Base-by-base conservation (phyloP, 163 green algal species). In the Volvox carteri region DNA sequence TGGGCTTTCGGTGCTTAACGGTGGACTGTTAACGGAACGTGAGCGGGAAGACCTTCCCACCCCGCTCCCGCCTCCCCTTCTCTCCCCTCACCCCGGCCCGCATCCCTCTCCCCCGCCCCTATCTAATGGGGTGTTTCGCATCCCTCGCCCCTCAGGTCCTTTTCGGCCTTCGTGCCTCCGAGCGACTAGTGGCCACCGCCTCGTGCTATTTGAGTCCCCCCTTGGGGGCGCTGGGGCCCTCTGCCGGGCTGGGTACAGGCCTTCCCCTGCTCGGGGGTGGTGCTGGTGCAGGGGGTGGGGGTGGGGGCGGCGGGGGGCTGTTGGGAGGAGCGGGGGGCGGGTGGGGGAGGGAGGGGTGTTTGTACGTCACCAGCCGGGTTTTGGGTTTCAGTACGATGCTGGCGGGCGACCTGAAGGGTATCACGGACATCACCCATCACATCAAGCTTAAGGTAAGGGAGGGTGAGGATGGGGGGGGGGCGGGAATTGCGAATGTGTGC, bases 301-400 rank as follows among this genome's bases (percentile, higher is more conserved):
- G 16, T 8, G 73, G 4, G 73, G 80, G 65, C 78, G 83, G 16
- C 33, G 68, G n/a, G n/a, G n/a, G n/a, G 25, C 42, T 8, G 52
- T 21, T 25, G 30, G 62, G 86, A 21, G 2, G 41, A 9, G 6
- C 48, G 67, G 30, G 60, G 48, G 14, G 11, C 44, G 28, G 6
- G 39, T 80, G 19, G 14, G 46, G 42, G 16, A 8, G 73, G 4
- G 73, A 86, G 65, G 84, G 83, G 16, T 44, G 68, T 21, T 52
- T 92, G 68, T 86, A 87, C 50, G 42, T 84, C 23, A 80, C 83
- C 39, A 54, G 87, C 37, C 54, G 70, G 1, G 58, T 75, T 21
- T 56, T 91, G 62, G 85, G 44, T 46, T 93, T 85, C 86, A 92
- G 80, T 46, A 93, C 90, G 2, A 37, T 93, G 76, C 81, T 93